These are phyloP conservation scores for Zea luxurians DNA, from an alignment of 176 grass and related monocot species.

Conservation along the genomic window DNA sequence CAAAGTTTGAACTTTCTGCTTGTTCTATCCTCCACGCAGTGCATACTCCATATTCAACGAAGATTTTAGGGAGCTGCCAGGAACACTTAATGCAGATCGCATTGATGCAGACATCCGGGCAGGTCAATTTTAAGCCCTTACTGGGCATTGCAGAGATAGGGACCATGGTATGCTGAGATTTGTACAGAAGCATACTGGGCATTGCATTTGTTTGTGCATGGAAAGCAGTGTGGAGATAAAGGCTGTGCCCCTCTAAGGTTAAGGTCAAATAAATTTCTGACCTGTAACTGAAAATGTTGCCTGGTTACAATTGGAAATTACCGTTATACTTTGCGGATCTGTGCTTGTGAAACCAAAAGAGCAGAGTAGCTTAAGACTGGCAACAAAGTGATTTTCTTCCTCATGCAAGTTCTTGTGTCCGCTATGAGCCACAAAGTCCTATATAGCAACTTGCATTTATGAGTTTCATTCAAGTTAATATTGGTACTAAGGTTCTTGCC, in stretches of 20 bases:
- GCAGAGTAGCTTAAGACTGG: not conserved
- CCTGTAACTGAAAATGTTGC: not conserved
- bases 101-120: conserved; percentile 86
- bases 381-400: not conserved
- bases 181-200: conserved; percentile 21
- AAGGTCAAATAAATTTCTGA: not conserved
- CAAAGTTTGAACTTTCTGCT: conserved; percentile 2
- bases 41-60: conserved; percentile 99
- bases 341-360: not conserved
- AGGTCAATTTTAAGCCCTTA: conserved; percentile 63
- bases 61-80: conserved; percentile 89
- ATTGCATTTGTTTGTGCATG: conserved; percentile 1
- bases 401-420: not conserved
- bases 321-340: conserved; percentile 2
- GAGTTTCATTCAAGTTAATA: not conserved
- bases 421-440: not conserved
- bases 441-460: not conserved
- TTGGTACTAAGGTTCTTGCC: not conserved
- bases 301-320: not conserved
- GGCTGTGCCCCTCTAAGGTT: not conserved
- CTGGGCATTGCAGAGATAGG: not conserved
- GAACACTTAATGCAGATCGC: conserved; percentile 88
- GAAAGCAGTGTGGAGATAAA: conserved; percentile 3
- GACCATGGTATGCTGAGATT: not conserved
- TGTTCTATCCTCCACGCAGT: conserved; percentile 46